Evolutionary conservation across 306 rosid species (phyloP), one percentile per base, ranked within the genome.

Genomic region (Senna tora): DNA sequence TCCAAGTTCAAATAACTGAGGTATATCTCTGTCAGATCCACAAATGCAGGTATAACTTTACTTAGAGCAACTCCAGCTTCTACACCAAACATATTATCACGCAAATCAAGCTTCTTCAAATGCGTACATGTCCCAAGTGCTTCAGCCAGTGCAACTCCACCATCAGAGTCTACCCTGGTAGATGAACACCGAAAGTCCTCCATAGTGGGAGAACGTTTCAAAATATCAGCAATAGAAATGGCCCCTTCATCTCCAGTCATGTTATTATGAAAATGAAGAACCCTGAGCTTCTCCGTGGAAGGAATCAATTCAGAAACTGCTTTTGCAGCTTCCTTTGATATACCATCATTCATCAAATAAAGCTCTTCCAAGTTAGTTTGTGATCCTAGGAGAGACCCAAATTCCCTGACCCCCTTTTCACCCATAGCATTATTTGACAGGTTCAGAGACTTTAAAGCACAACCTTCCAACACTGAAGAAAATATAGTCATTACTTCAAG

Each of bases 281-380:
- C 86, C 81, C 76, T 83, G 54, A 92, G 93, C 83, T 78, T 92
- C 79, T 87, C 83, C 1, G 96, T 89, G 53, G 97, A 89, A 69
- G 97, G 92, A 70, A 92, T 87, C 74, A 92, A 79, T 82, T 87
- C 96, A 81, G 86, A 77, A 75, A 92, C 87, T 58, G 96, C 92
- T 75, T 89, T 84, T 65, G 97, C 96, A 62, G 96, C 96, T 89
- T 92, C 97, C 83, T 92, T 93, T 73, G 97, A 92, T 61, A 92
- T 87, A 54, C 97, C 97, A 66, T 86, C 97, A 80, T 92, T 92
- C 90, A 92, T 84, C 85, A 92, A 82, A 86, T 89, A 92, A 69
- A 92, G 94, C 81, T 89, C 96, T 86, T 92, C 94, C 78, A 92
- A 77, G 69, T 79, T 76, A 59, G 46, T 78, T 73, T 89, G 97